A percentile compares a stretch with the other conserved stretches of the same genome.
phyloP scores from a whole-genome alignment of 805 yeast species.

The Zygosaccharomyces gambellarensis region DNA sequence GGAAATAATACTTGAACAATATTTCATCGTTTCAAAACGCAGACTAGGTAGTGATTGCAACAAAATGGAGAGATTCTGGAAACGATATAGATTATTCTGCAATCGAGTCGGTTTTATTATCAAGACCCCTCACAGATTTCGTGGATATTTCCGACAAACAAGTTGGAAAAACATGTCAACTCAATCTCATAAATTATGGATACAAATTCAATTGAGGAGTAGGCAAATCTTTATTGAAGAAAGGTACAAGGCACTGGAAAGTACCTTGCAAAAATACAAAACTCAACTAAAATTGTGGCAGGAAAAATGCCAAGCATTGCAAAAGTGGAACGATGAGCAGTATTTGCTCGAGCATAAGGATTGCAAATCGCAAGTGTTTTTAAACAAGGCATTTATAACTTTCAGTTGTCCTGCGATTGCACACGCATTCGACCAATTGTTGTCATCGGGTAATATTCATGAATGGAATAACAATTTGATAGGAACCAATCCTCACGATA shows the following conservation, averaged over 20 bases:
- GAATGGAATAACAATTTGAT: conserved; percentile 41
- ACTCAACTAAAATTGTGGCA: conserved; percentile 5
- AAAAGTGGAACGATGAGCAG: conserved; percentile 6
- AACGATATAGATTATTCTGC: background rate
- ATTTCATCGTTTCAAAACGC: conserved; percentile 16
- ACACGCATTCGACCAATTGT: conserved; percentile 57
- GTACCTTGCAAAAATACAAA: conserved; percentile 5
- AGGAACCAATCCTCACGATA: conserved; percentile 60
- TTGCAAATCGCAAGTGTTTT: conserved; percentile 1
- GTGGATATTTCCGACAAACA: background rate
- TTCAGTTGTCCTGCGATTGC: conserved; percentile 56
- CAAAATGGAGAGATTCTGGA: conserved; percentile 14
- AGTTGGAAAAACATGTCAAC: background rate
- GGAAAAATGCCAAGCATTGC: conserved; percentile 6
- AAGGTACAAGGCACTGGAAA: conserved; percentile 8
- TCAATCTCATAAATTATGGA: background rate
- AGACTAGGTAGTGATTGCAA: background rate
- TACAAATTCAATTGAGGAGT: background rate
- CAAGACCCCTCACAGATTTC: conserved; percentile 5
- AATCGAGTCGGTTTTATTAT: conserved; percentile 5
- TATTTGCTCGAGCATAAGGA: conserved; percentile 6
- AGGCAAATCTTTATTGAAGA: conserved; percentile 2
- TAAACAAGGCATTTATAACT: conserved; percentile 53
- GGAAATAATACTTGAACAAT: conserved; percentile 29
- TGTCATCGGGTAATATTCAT: conserved; percentile 42